phyloP scores from a whole-genome alignment of 129 eudicot genomes.

The Saussurea involucrata region DNA sequence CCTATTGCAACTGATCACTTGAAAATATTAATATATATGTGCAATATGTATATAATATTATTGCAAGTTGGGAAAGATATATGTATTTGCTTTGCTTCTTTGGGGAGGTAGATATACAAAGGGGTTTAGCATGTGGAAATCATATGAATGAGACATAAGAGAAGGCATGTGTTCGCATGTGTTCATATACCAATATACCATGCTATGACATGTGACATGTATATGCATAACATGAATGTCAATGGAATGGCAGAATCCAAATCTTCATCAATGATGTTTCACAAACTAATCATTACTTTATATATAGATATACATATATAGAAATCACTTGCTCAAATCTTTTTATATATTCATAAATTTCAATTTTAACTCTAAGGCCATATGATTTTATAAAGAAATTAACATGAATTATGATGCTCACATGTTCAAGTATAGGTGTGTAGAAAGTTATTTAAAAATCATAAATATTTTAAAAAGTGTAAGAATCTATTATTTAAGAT shows the following conservation, averaged over 20 bases:
- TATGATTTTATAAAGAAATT: background rate
- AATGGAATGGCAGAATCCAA: conserved; percentile 15
- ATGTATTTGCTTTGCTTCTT: background rate
- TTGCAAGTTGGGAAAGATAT: background rate
- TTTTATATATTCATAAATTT: background rate
- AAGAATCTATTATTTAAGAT: background rate
- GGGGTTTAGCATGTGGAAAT: conserved; percentile 31
- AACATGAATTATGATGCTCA: background rate
- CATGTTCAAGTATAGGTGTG: background rate
- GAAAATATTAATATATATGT: background rate
- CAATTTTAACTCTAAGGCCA: background rate
- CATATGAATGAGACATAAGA: conserved; percentile 4
- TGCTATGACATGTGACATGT: conserved; percentile 24
- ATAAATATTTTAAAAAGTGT: too few species aligned
- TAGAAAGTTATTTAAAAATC: too few species aligned
- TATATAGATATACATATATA: background rate
- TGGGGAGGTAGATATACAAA: conserved; percentile 17
- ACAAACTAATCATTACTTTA: background rate
- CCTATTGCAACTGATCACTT: background rate
- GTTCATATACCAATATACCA: conserved; percentile 29
- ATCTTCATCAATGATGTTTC: conserved; percentile 11
- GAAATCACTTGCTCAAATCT: conserved; percentile 2
- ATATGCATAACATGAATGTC: conserved; percentile 12
- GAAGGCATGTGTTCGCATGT: conserved; percentile 39
- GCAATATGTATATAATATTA: background rate